A percentile compares a stretch with the other conserved stretches of the same genome.
Evolutionary conservation across 768 basidiomycete species (phyloP).

Genomic region (Austroboletus festivus): DNA sequence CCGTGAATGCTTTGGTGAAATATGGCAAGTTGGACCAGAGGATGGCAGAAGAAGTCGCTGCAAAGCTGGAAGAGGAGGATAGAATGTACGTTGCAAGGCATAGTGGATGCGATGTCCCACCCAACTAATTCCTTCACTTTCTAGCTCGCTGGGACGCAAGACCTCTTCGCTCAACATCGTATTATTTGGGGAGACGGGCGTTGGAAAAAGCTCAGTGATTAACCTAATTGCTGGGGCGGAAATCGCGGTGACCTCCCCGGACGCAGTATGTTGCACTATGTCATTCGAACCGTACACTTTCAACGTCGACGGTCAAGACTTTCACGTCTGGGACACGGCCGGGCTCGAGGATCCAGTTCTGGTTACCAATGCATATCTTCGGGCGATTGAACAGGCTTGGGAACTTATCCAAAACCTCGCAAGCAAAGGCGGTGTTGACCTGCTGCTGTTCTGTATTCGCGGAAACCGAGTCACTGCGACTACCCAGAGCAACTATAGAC

Average conservation of each 20-base stretch:
- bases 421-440: conserved; percentile 34
- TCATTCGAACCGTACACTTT: conserved; percentile 27
- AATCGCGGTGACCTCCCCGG: conserved; percentile 25
- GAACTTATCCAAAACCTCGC: conserved; percentile 34
- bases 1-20: conserved; percentile 26
- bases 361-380: conserved; percentile 24
- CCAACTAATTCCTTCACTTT: conserved; percentile 3
- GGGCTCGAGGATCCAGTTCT: conserved; percentile 34
- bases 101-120: not conserved
- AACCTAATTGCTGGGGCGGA: conserved; percentile 18
- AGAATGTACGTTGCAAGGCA: not conserved
- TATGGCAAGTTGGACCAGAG: conserved; percentile 25
- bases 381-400: conserved; percentile 31
- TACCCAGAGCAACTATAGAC: conserved; percentile 38
- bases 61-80: conserved; percentile 9
- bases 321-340: conserved; percentile 34
- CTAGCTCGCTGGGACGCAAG: conserved; percentile 20
- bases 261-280: conserved; percentile 39
- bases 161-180: conserved; percentile 35
- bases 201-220: not conserved
- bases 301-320: conserved; percentile 10
- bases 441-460: conserved; percentile 42
- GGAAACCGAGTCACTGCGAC: conserved; percentile 39
- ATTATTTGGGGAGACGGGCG: conserved; percentile 40
- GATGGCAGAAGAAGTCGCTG: conserved; percentile 21